Conservation (phyloP, 306 rosid species). For the Cicer pinnatifidum region DNA sequence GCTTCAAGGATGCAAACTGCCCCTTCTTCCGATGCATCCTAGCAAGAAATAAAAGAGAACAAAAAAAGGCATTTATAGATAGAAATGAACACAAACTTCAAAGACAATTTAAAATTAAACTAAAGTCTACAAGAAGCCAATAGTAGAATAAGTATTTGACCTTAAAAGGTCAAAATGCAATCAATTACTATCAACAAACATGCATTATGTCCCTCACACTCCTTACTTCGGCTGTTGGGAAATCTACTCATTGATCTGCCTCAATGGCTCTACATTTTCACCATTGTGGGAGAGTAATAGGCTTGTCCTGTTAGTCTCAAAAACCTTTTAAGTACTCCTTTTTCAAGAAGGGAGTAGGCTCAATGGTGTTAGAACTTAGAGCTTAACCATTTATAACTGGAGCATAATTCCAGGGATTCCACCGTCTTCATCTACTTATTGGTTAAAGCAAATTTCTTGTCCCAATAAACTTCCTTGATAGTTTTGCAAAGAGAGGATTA, state of each 20-base stretch:
- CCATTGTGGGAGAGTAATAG: not conserved
- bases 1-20: constrained; percentile 82
- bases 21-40: constrained; percentile 97
- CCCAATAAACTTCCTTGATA: constrained; percentile 21
- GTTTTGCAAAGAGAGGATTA: not conserved
- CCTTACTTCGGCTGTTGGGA: constrained; percentile 19
- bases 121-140: constrained; percentile 18
- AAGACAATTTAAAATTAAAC: constrained; percentile 30
- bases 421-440: constrained; percentile 13
- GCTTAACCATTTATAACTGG: constrained; percentile 16
- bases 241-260: constrained; percentile 25
- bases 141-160: not conserved
- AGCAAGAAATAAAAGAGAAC: constrained; percentile 41
- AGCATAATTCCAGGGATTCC: constrained; percentile 21
- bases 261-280: constrained; percentile 2
- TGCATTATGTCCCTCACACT: constrained; percentile 5
- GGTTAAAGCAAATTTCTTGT: constrained; percentile 11
- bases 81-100: constrained; percentile 25
- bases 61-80: constrained; percentile 21
- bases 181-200: constrained; percentile 33
- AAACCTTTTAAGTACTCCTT: constrained; percentile 12
- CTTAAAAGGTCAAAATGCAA: not conserved
- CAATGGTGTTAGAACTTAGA: not conserved
- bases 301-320: constrained; percentile 4
- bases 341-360: not conserved